Conservation (phyloP, 2,329 filamentous ascomycete genomes). For the Sporothrix pseudoabietina region DNA sequence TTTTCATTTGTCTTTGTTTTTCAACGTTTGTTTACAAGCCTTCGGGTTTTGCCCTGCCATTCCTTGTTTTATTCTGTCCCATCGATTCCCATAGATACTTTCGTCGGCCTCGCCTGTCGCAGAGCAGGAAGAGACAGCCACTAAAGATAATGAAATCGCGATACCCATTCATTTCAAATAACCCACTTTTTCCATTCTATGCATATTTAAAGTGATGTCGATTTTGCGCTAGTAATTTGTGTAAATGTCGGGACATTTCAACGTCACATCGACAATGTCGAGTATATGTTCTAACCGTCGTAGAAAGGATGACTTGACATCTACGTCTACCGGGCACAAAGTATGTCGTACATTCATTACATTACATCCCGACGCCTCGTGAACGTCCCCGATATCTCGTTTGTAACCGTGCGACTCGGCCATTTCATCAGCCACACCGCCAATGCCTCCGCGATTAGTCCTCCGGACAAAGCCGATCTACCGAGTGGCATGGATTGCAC, state of each 20-base stretch:
- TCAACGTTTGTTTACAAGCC: conserved; percentile 8
- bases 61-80: conserved; percentile 17
- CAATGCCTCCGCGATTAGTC: no score
- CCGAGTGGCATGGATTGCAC: not conserved
- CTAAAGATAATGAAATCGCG: conserved; percentile 22
- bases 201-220: not conserved
- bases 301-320: no score
- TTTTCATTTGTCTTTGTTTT: conserved; percentile 11
- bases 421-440: no score
- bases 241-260: not conserved
- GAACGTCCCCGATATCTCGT: no score
- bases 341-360: no score
- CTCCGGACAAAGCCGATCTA: no score
- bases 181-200: not conserved
- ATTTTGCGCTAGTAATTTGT: not conserved
- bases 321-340: no score
- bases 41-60: conserved; percentile 18
- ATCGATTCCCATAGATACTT: conserved; percentile 21
- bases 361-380: no score
- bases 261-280: not conserved
- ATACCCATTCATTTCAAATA: conserved; percentile 10
- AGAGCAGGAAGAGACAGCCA: not conserved
- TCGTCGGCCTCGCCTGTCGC: not conserved
- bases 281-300: no score
- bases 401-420: no score